These are phyloP conservation scores for Didymella segeticola DNA, from an alignment of 2,329 filamentous ascomycete species.

Conservation along the genomic window DNA sequence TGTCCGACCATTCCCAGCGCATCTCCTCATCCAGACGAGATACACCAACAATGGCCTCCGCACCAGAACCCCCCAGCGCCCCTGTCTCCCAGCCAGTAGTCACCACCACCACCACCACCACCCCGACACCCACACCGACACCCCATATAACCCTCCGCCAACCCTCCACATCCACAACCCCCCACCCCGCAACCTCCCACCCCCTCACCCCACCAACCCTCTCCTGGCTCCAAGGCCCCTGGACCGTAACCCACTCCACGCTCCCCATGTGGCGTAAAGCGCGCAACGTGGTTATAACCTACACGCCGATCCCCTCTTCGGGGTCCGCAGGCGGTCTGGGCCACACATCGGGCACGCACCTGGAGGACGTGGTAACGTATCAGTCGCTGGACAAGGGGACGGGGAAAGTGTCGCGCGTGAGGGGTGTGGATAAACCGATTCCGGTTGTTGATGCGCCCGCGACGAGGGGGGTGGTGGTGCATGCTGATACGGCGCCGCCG, in stretches of 20 bases:
- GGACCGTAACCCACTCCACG: constrained; percentile 50
- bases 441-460: constrained; percentile 3
- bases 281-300: constrained; percentile 81
- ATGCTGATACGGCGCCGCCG: not conserved
- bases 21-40: too few relatives aligned
- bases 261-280: constrained; percentile 77
- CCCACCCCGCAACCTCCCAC: constrained; percentile 12
- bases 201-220: constrained; percentile 46
- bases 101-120: constrained; percentile 4
- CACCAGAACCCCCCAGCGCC: not conserved
- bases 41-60: not conserved
- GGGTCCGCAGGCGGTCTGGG: not conserved
- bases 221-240: constrained; percentile 40
- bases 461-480: not conserved
- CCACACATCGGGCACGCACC: constrained; percentile 34
- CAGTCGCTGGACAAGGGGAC: constrained; percentile 59
- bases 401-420: constrained; percentile 64
- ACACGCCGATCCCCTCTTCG: constrained; percentile 56
- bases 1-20: too few relatives aligned
- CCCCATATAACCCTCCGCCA: constrained; percentile 31
- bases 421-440: constrained; percentile 67
- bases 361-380: constrained; percentile 78
- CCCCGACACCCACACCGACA: not conserved
- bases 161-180: constrained; percentile 32
- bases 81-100: not conserved